Evolutionary conservation across 2,329 filamentous ascomycete genomes (phyloP).

Genomic region (Trematosphaeria pertusa): DNA sequence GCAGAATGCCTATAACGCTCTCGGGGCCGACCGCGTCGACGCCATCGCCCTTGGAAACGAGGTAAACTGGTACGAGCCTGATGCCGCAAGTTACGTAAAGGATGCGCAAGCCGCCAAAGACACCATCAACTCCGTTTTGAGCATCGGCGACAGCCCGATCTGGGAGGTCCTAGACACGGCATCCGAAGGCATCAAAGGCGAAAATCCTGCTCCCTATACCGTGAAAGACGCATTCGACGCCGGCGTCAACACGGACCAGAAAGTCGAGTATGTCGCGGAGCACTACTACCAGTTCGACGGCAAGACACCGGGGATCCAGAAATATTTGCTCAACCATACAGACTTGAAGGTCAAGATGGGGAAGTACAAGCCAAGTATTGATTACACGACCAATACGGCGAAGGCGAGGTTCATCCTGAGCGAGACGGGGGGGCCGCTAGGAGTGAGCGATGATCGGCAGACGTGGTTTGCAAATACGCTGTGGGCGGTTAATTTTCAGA

Average conservation of each 20-base stretch:
- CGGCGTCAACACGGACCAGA: not conserved
- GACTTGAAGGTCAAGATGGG: not conserved
- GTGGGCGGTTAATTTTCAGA: constrained; percentile 5
- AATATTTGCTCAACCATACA: constrained; percentile 9
- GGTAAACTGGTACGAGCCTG: constrained; percentile 2
- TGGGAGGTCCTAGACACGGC: constrained; percentile 7
- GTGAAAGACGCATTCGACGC: not conserved
- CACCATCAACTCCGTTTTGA: not conserved
- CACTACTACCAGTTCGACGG: constrained; percentile 9
- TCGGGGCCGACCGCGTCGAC: constrained; percentile 5
- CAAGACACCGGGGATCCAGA: constrained; percentile 2
- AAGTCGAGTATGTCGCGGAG: constrained; percentile 5
- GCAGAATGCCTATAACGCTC: constrained; percentile 2
- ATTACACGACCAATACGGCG: not conserved
- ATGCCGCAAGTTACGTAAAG: constrained; percentile 1
- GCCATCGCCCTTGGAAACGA: constrained; percentile 10
- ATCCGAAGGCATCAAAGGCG: not conserved
- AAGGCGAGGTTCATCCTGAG: constrained; percentile 1
- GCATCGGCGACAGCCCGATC: not conserved
- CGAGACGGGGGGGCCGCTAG: constrained; percentile 5
- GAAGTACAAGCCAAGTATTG: constrained; percentile 4
- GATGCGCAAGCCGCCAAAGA: not conserved
- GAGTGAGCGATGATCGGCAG: not conserved
- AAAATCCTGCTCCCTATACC: not conserved
- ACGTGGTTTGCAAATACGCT: constrained; percentile 3